Evolutionary conservation across 225 moss, liverwort and hornwort genomes (phyloP), one percentile per base, ranked within the genome.

Genomic region (Ulota crispa): DNA sequence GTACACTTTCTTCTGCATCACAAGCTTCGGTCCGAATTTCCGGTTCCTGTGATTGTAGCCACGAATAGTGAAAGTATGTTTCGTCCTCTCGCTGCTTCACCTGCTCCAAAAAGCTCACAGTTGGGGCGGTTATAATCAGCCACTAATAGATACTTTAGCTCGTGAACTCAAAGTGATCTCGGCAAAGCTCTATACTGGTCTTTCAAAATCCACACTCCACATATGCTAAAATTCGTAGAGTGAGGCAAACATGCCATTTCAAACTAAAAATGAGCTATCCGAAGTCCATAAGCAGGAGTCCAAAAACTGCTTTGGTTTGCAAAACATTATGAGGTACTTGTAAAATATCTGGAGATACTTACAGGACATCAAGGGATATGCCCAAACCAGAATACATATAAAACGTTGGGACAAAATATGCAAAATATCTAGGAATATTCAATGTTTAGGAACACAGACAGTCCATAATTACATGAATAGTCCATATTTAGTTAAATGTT

Each of bases 1-100:
- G 86, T 52, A 71, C 39, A 39, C n/a, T 88, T 53, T 93, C 92
- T 31, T 93, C 80, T 69, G 83, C 76, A 83, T 59, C 66, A 79
- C 67, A 83, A 59, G 37, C 31, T n/a, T 68, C 61, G 18, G 68
- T 60, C 36, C 20, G 34, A 72, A 64, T 72, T 50, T 54, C 65
- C 26, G 47, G 32, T 18, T 36, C 37, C 50, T 45, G 72, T 53
- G 74, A 74, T 68, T 72, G 63, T 87, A 77, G 56, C 72, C 86
- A 12, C 27, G 42, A 27, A 91, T 85, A 76, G 70, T 71, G 31
- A 88, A 68, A 88, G 54, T 85, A 84, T 23, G 93, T 86, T 82
- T 93, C 90, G 64, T 92, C 89, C 73, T 93, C 91, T 21, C 90
- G 88, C 82, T 91, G 93, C 67, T 90, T 86, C 54, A 93, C 87